These are phyloP conservation scores for Pleoardoris graminearum DNA, from an alignment of 2,329 filamentous ascomycete genomes.

Conservation along the genomic window DNA sequence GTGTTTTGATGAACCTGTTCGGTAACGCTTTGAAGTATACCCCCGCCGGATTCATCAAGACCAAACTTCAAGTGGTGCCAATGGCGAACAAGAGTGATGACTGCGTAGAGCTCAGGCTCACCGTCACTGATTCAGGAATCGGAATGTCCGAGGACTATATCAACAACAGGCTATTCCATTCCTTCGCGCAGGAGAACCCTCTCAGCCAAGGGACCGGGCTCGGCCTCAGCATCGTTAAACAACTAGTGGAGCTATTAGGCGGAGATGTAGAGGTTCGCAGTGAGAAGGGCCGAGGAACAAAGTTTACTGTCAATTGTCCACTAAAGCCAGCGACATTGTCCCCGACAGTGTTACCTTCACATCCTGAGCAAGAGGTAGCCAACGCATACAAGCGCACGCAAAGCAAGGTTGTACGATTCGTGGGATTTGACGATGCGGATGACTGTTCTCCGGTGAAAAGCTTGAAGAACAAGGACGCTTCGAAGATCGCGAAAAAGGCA, in stretches of 20 bases:
- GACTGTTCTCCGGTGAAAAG: conserved; percentile 35
- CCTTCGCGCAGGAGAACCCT: conserved; percentile 47
- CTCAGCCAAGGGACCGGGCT: conserved; percentile 46
- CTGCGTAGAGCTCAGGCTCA: conserved; percentile 35
- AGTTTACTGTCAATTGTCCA: conserved; percentile 43
- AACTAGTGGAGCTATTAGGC: conserved; percentile 43
- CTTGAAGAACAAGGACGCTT: conserved; percentile 38
- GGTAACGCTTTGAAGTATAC: conserved; percentile 48
- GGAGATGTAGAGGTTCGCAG: conserved; percentile 45
- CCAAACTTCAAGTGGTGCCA: conserved; percentile 40
- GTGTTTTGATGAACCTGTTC: conserved; percentile 47
- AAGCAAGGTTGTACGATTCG: conserved; percentile 36
- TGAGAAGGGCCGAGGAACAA: conserved; percentile 41
- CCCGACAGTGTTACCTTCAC: conserved; percentile 27
- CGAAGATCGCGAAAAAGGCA: conserved; percentile 36
- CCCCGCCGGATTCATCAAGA: conserved; percentile 40
- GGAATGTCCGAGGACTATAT: conserved; percentile 48
- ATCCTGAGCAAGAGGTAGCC: conserved; percentile 27
- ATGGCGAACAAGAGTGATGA: conserved; percentile 26
- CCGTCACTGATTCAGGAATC: conserved; percentile 45
- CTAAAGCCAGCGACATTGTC: conserved; percentile 38
- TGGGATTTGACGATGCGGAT: conserved; percentile 40
- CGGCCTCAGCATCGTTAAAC: conserved; percentile 46
- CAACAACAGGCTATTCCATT: conserved; percentile 42
- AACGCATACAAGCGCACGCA: conserved; percentile 34